These are phyloP conservation scores for Kwoniella shivajii DNA, from an alignment of 1,284 basidiomycete species.

Conservation along the genomic window DNA sequence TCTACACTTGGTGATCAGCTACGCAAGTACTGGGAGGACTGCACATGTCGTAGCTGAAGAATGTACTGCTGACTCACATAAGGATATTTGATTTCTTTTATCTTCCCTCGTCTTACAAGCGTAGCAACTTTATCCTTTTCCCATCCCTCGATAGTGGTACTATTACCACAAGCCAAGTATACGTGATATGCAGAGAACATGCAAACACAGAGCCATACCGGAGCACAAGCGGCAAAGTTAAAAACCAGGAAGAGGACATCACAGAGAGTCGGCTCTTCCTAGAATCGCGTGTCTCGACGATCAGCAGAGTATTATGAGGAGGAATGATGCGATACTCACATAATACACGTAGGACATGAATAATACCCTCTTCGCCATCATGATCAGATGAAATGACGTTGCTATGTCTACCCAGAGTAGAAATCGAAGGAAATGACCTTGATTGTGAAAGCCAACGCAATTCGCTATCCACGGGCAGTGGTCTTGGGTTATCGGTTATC, in stretches of 20 bases:
- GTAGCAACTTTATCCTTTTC: constrained; percentile 94
- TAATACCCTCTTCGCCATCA: constrained; percentile 71
- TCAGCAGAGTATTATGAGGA: constrained; percentile 3
- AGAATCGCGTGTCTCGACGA: background rate
- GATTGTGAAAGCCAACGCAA: constrained; percentile 79
- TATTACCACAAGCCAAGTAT: constrained; percentile 75
- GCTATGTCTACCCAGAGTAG: constrained; percentile 85
- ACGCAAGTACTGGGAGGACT: background rate
- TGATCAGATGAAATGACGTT: constrained; percentile 70
- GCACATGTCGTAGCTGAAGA: background rate
- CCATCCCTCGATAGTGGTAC: constrained; percentile 96
- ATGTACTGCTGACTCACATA: constrained; percentile 64
- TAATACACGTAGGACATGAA: constrained; percentile 47
- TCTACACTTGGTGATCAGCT: constrained; percentile 56
- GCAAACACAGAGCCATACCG: constrained; percentile 83
- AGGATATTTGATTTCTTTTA: constrained; percentile 87
- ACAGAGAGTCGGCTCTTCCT: constrained; percentile 69
- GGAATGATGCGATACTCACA: constrained; percentile 25
- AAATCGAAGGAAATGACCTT: constrained; percentile 89
- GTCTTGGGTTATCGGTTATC: constrained; percentile 60
- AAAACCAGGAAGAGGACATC: constrained; percentile 83
- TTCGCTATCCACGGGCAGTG: constrained; percentile 65
- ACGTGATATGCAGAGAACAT: constrained; percentile 90
- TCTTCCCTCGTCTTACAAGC: constrained; percentile 79
- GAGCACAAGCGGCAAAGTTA: constrained; percentile 83